Conservation (phyloP, 139 green algal species). For the Eudorina sp. region DNA sequence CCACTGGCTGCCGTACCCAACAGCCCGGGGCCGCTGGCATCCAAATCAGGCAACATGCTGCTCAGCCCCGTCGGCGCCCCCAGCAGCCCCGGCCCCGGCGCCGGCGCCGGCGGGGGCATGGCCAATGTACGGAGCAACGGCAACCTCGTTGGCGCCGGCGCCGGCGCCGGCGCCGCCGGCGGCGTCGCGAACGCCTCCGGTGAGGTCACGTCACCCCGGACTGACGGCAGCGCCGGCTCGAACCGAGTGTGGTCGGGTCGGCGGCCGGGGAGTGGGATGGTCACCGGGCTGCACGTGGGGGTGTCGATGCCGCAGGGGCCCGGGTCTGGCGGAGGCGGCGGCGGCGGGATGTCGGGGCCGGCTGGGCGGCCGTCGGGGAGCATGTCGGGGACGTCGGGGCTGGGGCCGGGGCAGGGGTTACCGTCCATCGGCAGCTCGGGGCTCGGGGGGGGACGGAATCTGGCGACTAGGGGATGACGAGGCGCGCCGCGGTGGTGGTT, state of each 20-base stretch:
- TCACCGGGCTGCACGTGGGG: slow-evolving; percentile 7
- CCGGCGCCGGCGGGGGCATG: not conserved
- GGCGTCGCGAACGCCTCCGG: no score
- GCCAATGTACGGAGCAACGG: not conserved
- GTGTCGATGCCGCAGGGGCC: not conserved
- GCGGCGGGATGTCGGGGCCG: not conserved
- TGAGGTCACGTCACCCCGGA: not conserved
- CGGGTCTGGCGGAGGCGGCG: not conserved
- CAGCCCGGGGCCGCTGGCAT: no score
- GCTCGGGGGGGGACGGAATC: not conserved
- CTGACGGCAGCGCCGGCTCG: not conserved
- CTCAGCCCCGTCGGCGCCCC: no score
- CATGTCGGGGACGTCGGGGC: not conserved
- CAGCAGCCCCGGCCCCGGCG: not conserved
- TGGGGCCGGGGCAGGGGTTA: not conserved
- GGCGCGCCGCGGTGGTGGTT: no score
- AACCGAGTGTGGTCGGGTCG: slow-evolving; percentile 27
- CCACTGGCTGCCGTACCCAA: not conserved
- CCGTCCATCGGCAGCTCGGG: not conserved
- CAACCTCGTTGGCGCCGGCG: not conserved
- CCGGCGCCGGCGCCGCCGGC: no score
- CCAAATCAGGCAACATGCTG: no score
- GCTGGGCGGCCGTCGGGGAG: not conserved
- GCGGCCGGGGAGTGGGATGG: slow-evolving; percentile 1
- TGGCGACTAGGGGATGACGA: not conserved